Conservation (phyloP, 2,329 filamentous ascomycete species). For the Phialocephala subalpina region DNA sequence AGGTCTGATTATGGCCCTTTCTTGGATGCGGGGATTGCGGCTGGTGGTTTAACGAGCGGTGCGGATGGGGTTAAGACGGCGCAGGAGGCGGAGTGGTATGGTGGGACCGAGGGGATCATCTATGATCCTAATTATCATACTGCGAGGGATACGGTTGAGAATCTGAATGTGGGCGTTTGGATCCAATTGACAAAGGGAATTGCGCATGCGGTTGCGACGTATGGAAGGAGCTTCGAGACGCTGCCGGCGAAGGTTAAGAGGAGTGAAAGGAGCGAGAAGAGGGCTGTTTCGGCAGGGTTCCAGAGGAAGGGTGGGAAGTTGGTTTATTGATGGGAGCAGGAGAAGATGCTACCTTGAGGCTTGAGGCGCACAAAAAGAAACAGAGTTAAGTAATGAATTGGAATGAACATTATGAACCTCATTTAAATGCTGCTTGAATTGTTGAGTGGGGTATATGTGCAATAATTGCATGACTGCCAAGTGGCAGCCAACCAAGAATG, state of each 20-base stretch:
- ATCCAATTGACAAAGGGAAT: constrained; percentile 64
- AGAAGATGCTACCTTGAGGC: too few species aligned
- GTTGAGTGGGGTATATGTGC: too few species aligned
- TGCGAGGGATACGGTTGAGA: constrained; percentile 64
- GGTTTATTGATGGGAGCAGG: too few species aligned
- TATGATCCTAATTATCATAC: constrained; percentile 68
- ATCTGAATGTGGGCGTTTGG: constrained; percentile 66
- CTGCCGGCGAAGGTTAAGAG: constrained; percentile 17
- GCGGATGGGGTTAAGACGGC: constrained; percentile 79
- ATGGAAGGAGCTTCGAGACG: constrained; percentile 17
- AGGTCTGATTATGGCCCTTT: constrained; percentile 83
- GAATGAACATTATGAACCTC: too few species aligned
- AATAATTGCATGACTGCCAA: too few species aligned
- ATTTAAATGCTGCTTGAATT: too few species aligned
- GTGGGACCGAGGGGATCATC: constrained; percentile 68
- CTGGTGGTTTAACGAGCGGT: constrained; percentile 78
- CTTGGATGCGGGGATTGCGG: constrained; percentile 74
- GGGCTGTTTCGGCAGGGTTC: too few species aligned
- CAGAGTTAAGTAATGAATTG: too few species aligned
- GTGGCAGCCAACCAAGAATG: too few species aligned
- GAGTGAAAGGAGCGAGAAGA: constrained; percentile 15
- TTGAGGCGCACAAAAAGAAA: too few species aligned
- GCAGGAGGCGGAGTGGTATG: constrained; percentile 68
- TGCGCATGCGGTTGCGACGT: constrained; percentile 28
- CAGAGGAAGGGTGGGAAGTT: constrained; percentile 23